Evolutionary conservation across 371 early-diverging fungal species (phyloP), one percentile per base, ranked within the genome.

Genomic region (Phascolomyces articulosus): DNA sequence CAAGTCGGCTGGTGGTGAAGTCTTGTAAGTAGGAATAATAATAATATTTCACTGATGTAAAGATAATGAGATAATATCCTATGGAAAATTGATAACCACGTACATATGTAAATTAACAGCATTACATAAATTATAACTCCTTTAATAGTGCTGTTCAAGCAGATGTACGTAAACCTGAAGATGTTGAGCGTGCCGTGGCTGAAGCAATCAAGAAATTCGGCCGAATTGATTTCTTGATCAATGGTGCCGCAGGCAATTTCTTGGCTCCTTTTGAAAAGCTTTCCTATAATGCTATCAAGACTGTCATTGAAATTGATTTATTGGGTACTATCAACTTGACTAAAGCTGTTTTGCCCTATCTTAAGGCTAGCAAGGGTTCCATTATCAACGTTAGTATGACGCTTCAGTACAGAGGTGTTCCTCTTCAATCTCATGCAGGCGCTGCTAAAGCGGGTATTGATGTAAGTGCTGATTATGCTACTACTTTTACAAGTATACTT

Each of bases 161-260:
- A 27, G 89, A 89, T 68, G 87, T 89, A 40, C 85, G 94, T 60
- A 84, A 87, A 21, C 87, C 80, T 59, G 82, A 77, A 31, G 83
- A 87, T 58, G 63, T 91, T n/a, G 85, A 86, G 56, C 71, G 62
- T 20, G 93, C 88, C 2, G 83, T 92, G 20, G 74, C 86, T 40
- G 71, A 77, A 61, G 79, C 89, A 16, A 67, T 85, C 10, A 90
- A 88, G 23, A 77, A 75, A 54, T 91, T 78, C 58, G 93, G 93
- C 7, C 78, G 83, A 16, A 85, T 93, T 53, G 94, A 93, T 73
- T 78, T 60, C 55, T 70, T 82, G 58, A 84, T 84, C 65, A 78
- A 77, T 44, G 84, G 84, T 47, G 90, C 90, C 27, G 93, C 94
- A 13, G 94, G 94, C 47, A 93, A 93, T 74, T 93, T 93, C 67